Base-by-base conservation (phyloP, 352 stramenopile genomes). In the Pythium dissotocum region DNA sequence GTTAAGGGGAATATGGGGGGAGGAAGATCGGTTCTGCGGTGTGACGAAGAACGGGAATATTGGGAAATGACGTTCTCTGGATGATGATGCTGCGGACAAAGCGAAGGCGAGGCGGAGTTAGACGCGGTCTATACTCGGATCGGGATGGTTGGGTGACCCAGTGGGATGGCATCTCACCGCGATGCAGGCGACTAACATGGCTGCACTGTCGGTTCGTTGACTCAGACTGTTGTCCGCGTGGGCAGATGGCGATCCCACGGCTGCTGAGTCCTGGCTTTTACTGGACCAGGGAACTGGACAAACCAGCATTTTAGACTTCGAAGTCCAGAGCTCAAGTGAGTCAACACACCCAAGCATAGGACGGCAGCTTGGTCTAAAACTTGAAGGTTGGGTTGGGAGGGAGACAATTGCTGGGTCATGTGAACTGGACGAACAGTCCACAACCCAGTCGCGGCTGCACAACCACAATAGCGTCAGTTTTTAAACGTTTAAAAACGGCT, bases 41-140 rank as follows among this genome's bases (percentile, higher is more conserved):
- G 14, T 36, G 9, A 14, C 10, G 4, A 14, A 56, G 24, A 56
- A 56, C 28, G 8, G 36, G 30, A 28, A 51, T 33, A 16, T 67
- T 67, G 16, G 52, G 42, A 67, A 61, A 49, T 61, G 51, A 61
- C 35, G 28, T 56, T 56, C 46, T 32, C n/a, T 53, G 46, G 46
- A 28, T 24, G 21, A 24, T 24, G 21, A 24, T 24, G 21, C 21
- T 24, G 21, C 21, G 21, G 21, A 24, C 21, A 24, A 24, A 24
- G 21, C 0, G 21, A 24, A 24, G 21, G 21, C 21, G 36, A 44
- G 36, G 36, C 3, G 36, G 16, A 24, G 38, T 46, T 46, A 49
- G 40, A 49, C 46, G n/a, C 8, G n/a, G 46, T 8, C 46, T 54
- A 54, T 33, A 54, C 46, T 56, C 21, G 21, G 21, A 24, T 24